Evolutionary conservation across 345 rosid genomes (phyloP).

Genomic region (Syzygium oleosum): DNA sequence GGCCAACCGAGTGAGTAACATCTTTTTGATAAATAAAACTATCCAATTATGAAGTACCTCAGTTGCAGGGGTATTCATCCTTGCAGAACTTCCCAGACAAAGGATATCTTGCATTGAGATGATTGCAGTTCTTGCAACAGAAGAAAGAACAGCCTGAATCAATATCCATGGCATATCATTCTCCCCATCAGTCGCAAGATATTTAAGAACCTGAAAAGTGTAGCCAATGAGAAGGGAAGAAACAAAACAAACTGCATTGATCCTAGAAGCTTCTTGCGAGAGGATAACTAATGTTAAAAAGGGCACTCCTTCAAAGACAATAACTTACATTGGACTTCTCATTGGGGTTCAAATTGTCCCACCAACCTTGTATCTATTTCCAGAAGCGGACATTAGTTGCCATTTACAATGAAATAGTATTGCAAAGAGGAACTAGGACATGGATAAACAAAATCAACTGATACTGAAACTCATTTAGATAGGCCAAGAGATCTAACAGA

Average conservation of each 20-base stretch:
- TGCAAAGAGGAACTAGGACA: neutral
- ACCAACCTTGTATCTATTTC: constrained; percentile 74
- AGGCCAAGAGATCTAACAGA: neutral
- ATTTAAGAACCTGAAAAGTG: constrained; percentile 45
- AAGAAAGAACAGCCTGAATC: constrained; percentile 54
- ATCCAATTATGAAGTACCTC: constrained; percentile 26
- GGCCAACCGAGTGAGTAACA: neutral
- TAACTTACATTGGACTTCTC: constrained; percentile 66
- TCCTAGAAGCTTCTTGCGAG: neutral
- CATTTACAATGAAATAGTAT: neutral
- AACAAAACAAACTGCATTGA: neutral
- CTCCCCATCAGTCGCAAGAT: constrained; percentile 47
- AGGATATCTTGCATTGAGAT: constrained; percentile 93
- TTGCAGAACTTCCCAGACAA: constrained; percentile 65
- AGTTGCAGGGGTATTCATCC: constrained; percentile 94
- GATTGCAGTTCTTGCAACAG: constrained; percentile 67
- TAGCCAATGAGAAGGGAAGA: neutral
- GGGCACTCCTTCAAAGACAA: neutral
- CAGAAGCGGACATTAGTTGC: neutral
- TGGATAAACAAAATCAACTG: neutral
- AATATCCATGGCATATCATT: constrained; percentile 56
- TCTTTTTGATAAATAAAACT: neutral
- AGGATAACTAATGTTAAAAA: neutral
- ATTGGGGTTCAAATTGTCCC: constrained; percentile 49
- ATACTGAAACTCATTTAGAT: neutral